A percentile compares a stretch with the other conserved stretches of the same genome.
These are phyloP conservation scores for Aureobasidium vineae DNA, from an alignment of 2,329 filamentous ascomycete species.

Conservation along the genomic window DNA sequence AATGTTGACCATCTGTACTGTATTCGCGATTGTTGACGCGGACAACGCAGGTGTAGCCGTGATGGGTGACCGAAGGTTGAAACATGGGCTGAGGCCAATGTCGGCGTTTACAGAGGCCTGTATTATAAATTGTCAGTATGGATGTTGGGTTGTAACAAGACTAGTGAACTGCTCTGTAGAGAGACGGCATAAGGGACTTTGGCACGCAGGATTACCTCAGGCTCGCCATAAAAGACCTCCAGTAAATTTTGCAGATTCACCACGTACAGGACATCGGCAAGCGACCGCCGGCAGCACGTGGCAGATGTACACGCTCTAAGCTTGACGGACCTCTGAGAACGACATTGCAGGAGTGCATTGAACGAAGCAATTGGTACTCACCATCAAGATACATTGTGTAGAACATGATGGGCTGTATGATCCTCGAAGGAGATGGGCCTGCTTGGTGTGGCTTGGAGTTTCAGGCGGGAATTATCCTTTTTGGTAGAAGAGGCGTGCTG, in stretches of 20 bases:
- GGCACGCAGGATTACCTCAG: background rate
- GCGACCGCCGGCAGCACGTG: slow-evolving; percentile 7
- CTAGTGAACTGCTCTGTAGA: background rate
- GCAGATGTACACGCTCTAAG: background rate
- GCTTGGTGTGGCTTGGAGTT: slow-evolving; percentile 17
- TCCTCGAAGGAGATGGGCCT: background rate
- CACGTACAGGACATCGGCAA: background rate
- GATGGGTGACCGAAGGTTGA: slow-evolving; percentile 71
- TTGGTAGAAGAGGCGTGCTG: slow-evolving; percentile 3
- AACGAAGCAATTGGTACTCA: slow-evolving; percentile 5
- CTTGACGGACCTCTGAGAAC: background rate
- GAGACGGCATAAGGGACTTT: background rate
- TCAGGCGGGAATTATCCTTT: slow-evolving; percentile 13
- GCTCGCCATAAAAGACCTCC: background rate
- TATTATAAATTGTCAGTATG: background rate
- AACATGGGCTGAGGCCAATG: slow-evolving; percentile 91
- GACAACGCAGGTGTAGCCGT: slow-evolving; percentile 84
- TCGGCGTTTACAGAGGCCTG: slow-evolving; percentile 90
- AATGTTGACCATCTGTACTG: slow-evolving; percentile 75
- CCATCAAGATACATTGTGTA: slow-evolving; percentile 27
- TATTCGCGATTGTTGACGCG: slow-evolving; percentile 97
- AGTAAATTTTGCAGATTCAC: background rate
- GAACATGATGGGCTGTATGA: slow-evolving; percentile 10
- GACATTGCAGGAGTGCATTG: background rate
- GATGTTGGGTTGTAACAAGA: background rate